Base-by-base conservation (phyloP, 2,329 filamentous ascomycete genomes). In the Ophiostoma perfectum region DNA sequence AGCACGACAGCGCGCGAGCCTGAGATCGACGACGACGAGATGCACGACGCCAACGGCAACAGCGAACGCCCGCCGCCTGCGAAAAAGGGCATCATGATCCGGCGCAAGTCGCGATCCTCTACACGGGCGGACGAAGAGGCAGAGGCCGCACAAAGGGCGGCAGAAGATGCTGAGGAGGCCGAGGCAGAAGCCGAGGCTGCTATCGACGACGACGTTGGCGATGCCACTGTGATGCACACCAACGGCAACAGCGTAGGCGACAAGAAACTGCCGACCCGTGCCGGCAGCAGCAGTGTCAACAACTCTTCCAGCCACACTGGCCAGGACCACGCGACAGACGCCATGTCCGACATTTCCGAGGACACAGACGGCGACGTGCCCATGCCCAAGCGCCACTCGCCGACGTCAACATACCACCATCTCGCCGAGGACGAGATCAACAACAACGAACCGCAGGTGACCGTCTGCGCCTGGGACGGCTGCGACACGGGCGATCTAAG, bases 301-400 rank as follows among this genome's bases (percentile, higher is more conserved):
- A 36, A 38, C 27, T 12, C 55, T 12, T 60, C 41, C 16, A 44
- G 27, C 63, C 38, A 18, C 14, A 8, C 60, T 6, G 44, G 55
- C 65, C 41, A 27, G 41, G 18, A 41, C 77, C 78, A 65, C 38
- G 14, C 84, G 73, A 79, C 86, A 60, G 84, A 86, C 70, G 83
- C 81, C 73, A 80, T 85, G 80, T 86, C 87, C 66, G 90, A 93
- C 67, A 89, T 98, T 70, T 97, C 93, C 7, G 92, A 91, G 67
- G 95, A 99, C 78, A 96, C 91, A 65, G 93, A 91, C 45, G 92
- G 92, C 77, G 93, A 92, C 69, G 87, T 93, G 65, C 91, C 91
- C 11, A 41, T 65, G 68, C 67, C 66, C 5, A 67, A 66, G 64
- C 64, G 42, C 12, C 64, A 36, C 14, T 27, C 38, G 47, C 65